A percentile compares a stretch with the other conserved stretches of the same genome.
Evolutionary conservation across 1,284 basidiomycete species (phyloP).

Genomic region (Rhodotorula glutinis): DNA sequence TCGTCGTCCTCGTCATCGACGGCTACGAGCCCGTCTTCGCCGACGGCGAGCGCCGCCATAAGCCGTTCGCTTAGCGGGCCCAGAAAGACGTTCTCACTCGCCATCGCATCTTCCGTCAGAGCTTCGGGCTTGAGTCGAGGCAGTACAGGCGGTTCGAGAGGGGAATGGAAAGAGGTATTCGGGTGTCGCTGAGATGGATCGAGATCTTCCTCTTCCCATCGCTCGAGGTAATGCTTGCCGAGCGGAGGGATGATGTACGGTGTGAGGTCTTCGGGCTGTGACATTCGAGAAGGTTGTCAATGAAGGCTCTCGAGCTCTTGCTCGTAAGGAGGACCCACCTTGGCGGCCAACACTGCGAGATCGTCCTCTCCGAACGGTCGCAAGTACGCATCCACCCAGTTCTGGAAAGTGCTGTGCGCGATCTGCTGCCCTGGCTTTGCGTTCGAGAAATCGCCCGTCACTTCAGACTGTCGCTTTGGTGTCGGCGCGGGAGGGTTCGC

Average conservation of each 20-base stretch:
- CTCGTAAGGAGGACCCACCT: constrained; percentile 49
- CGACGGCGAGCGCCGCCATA: constrained; percentile 46
- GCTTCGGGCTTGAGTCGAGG: constrained; percentile 60
- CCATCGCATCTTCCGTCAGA: constrained; percentile 61
- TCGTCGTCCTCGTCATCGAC: constrained; percentile 7
- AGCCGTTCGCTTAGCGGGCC: constrained; percentile 71
- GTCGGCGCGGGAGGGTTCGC: constrained; percentile 64
- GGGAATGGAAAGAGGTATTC: constrained; percentile 55
- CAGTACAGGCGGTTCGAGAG: constrained; percentile 34
- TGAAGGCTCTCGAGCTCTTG: background rate
- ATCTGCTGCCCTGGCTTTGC: constrained; percentile 64
- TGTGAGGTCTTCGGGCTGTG: constrained; percentile 69
- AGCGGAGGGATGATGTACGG: constrained; percentile 80
- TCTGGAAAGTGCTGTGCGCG: constrained; percentile 65
- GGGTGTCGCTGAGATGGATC: constrained; percentile 48
- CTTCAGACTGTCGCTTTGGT: constrained; percentile 74
- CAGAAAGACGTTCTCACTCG: constrained; percentile 61
- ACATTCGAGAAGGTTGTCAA: background rate
- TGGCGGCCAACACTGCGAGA: constrained; percentile 79
- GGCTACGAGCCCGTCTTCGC: constrained; percentile 57
- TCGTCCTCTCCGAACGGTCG: constrained; percentile 84
- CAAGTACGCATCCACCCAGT: constrained; percentile 78
- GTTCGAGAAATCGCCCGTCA: constrained; percentile 81
- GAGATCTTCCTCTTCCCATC: constrained; percentile 88
- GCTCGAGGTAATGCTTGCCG: constrained; percentile 80